Evolutionary conservation across 306 rosid genomes (phyloP).

Genomic region (Nissolia schottii): DNA sequence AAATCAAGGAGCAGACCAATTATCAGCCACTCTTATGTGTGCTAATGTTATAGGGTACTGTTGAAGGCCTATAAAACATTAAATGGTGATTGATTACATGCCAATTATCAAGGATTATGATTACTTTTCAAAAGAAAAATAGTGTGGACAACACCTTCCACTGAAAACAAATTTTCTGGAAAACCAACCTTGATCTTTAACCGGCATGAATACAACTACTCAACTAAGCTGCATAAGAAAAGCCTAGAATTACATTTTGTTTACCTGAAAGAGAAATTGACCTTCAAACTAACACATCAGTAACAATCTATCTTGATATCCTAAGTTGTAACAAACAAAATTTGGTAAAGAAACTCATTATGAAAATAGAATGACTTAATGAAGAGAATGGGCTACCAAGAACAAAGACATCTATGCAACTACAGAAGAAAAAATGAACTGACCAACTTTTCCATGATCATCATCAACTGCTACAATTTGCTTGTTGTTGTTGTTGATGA

Average conservation of each 20-base stretch:
- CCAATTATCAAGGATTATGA: not conserved
- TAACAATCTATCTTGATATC: not conserved
- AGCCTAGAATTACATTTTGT: not conserved
- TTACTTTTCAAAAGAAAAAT: not conserved
- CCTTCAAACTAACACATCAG: not conserved
- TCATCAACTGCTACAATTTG: too few species aligned
- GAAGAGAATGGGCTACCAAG: too few species aligned
- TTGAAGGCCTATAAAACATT: not conserved
- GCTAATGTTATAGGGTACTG: constrained; percentile 1
- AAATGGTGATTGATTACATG: not conserved
- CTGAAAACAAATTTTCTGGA: too few species aligned
- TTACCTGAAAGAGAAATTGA: not conserved
- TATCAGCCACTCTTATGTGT: not conserved
- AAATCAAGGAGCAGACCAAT: not conserved
- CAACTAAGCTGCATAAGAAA: not conserved
- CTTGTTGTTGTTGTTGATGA: too few species aligned
- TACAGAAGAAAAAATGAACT: too few species aligned
- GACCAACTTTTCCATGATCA: too few species aligned
- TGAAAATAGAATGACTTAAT: too few species aligned
- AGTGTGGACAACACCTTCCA: not conserved
- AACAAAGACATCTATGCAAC: too few species aligned
- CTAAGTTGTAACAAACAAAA: not conserved
- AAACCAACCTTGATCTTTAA: not conserved
- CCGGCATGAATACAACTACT: not conserved
- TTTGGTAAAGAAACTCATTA: too few species aligned